phyloP scores from a whole-genome alignment of 202 grass and related monocot genomes.

The Saccharum hybrid region DNA sequence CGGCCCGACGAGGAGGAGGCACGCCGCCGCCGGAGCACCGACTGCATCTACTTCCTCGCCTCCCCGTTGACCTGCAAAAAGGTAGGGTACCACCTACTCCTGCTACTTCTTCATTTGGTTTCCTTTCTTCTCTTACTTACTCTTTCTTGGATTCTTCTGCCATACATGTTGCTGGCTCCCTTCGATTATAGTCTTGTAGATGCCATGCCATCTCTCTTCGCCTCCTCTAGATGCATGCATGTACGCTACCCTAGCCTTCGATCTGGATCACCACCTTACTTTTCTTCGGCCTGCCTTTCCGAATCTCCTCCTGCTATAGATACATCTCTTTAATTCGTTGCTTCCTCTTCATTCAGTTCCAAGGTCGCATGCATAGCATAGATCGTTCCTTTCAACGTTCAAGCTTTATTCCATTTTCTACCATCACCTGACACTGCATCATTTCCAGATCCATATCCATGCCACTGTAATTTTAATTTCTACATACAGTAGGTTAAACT shows the following conservation, averaged over 20 bases:
- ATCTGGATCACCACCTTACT: no score
- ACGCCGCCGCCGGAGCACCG: slow-evolving; percentile 54
- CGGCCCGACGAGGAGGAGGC: slow-evolving; percentile 53
- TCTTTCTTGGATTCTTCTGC: neutral
- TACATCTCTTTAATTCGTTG: neutral
- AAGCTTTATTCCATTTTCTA: neutral
- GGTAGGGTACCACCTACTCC: slow-evolving; percentile 21
- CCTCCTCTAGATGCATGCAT: neutral
- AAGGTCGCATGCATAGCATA: no score
- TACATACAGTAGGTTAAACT: neutral
- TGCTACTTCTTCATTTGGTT: no score
- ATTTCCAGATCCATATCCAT: neutral
- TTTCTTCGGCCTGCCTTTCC: no score
- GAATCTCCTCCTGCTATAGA: no score
- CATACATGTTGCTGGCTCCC: neutral
- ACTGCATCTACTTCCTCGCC: slow-evolving; percentile 79
- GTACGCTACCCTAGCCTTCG: neutral
- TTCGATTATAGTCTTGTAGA: no score
- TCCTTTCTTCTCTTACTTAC: no score
- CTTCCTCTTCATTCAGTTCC: neutral
- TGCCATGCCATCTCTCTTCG: neutral
- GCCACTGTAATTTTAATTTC: neutral
- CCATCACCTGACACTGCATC: neutral
- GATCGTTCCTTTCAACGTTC: neutral
- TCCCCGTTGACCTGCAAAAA: slow-evolving; percentile 86